Evolutionary conservation across 2,329 filamentous ascomycete genomes (phyloP), one percentile per base, ranked within the genome.

Genomic region (Colletotrichum sp.): DNA sequence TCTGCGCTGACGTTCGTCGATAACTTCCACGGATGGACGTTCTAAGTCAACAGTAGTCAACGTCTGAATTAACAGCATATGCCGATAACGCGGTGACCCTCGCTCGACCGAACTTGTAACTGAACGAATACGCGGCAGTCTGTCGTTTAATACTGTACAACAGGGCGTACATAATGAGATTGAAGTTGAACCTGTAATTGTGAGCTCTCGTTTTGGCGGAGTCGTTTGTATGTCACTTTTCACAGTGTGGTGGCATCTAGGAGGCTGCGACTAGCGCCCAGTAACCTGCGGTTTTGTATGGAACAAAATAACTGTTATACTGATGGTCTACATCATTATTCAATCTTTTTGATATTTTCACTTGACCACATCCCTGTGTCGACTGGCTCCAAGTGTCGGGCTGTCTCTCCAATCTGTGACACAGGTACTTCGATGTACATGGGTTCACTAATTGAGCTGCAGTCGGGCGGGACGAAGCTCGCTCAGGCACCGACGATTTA

Each of bases 1-100:
- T 90, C 93, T 8, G 94, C 95, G 3, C 89, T 95, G 26, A 90
- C 91, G 66, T 95, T 96, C 84, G 93, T 91, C 5, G 92, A 95
- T 77, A 93, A 94, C 74, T 96, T 96, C 81, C 84, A 91, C 52
- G 92, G 92, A 0, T 96, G 95, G 95, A 83, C 83, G 7, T 86
- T 84, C 77, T 86, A 75, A 82, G 21, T 21, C 15, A 21, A 21
- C 30, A 63, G 18, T 34, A 34, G 30, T 62, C 2, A 18, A 2
- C 36, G 32, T n/a, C 30, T 63, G 21, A 63, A 63, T 6, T 15
- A 63, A 63, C 30, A 63, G 21, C 59, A 63, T 30, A n/a, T 32
- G 59, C 32, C 30, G 30, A 63, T 21, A 15, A 34, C 7, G n/a
- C 30, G 30, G 21, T 9, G 18, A 15, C 36, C 8, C 28, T 28